Conservation (phyloP, 2,329 filamentous ascomycete genomes). For the Purpureocillium takamizusanense region DNA sequence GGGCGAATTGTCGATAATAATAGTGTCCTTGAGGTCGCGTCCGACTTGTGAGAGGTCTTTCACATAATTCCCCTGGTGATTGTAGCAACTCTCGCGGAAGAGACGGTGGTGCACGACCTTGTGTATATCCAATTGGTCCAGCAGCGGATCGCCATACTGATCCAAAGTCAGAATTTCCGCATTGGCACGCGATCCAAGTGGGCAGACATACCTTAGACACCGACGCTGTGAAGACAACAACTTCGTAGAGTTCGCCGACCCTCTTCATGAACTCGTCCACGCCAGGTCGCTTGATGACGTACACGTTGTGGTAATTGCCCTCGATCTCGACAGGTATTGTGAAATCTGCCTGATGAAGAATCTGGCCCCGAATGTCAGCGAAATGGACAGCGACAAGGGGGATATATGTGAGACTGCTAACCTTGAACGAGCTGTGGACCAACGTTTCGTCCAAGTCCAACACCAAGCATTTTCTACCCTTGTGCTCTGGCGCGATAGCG, state of each 20-base stretch:
- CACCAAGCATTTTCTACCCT: conserved; percentile 87
- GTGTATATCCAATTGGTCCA: conserved; percentile 96
- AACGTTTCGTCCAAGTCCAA: conserved; percentile 93
- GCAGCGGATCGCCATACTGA: conserved; percentile 88
- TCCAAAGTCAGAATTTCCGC: background rate
- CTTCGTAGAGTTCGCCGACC: conserved; percentile 94
- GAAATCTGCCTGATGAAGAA: conserved; percentile 95
- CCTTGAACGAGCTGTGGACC: conserved; percentile 98
- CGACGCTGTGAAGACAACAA: conserved; percentile 96
- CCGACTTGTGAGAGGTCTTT: conserved; percentile 98
- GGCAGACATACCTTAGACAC: conserved; percentile 71
- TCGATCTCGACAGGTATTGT: conserved; percentile 99
- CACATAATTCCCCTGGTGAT: conserved; percentile 98
- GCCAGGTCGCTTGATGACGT: conserved; percentile 97
- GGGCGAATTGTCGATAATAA: conserved; percentile 98
- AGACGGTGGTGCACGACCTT: conserved; percentile 91
- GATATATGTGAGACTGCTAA: conserved; percentile 26
- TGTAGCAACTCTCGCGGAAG: conserved; percentile 98
- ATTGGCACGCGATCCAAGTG: conserved; percentile 5
- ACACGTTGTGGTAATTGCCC: conserved; percentile 98
- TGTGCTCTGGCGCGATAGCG: conserved; percentile 69
- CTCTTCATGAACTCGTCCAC: conserved; percentile 99
- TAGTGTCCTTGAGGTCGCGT: conserved; percentile 90
- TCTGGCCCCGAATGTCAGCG: conserved; percentile 41
- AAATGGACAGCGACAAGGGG: background rate